Conservation (phyloP, 2,329 filamentous ascomycete species). For the Colletotrichum eremochloae region DNA sequence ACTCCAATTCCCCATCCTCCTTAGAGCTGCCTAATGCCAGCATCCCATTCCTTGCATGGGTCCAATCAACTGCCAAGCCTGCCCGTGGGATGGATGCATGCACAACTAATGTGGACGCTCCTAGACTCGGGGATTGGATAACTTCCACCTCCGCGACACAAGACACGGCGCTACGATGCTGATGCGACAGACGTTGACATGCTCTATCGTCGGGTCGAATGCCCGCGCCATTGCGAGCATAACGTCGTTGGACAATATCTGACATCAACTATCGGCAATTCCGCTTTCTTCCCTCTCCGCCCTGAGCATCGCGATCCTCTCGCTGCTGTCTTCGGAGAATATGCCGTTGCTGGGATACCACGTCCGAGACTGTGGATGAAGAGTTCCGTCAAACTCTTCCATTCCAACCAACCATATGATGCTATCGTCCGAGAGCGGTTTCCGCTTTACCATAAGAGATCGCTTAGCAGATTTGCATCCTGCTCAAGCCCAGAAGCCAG, state of each 20-base stretch:
- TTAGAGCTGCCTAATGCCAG: constrained; percentile 20
- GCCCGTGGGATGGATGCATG: constrained; percentile 1
- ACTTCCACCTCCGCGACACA: background rate
- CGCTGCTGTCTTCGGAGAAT: background rate
- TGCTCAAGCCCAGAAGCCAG: constrained; percentile 22
- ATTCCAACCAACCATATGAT: background rate
- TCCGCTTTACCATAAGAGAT: background rate
- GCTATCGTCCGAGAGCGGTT: background rate
- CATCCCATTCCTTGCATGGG: constrained; percentile 15
- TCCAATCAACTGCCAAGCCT: constrained; percentile 29
- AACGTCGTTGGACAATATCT: constrained; percentile 2
- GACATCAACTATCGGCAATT: constrained; percentile 1
- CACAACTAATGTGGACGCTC: constrained; percentile 12
- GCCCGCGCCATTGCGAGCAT: background rate
- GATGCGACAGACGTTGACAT: constrained; percentile 15
- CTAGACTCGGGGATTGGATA: background rate
- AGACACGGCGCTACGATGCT: background rate
- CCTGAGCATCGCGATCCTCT: background rate
- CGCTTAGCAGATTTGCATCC: constrained; percentile 31
- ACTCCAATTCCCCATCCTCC: constrained; percentile 23
- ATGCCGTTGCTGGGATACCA: constrained; percentile 25
- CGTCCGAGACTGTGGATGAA: constrained; percentile 1
- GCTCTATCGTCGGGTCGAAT: background rate
- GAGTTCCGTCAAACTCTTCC: background rate
- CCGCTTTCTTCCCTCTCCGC: background rate